These are phyloP conservation scores for Fusarium piperis DNA, from an alignment of 2,329 filamentous ascomycete genomes.

Conservation along the genomic window DNA sequence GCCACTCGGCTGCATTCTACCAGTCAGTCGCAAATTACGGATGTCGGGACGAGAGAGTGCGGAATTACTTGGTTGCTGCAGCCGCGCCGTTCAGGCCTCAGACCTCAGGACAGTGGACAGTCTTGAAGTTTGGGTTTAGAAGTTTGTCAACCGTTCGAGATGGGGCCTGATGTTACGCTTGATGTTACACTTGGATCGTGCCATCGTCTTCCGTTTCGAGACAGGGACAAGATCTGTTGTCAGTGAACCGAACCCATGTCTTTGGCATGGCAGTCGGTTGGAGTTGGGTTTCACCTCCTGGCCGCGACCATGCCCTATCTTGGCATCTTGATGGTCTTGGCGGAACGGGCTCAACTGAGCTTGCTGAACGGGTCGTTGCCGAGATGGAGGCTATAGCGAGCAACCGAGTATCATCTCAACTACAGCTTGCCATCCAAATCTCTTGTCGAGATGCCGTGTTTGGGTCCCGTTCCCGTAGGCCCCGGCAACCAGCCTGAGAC, in stretches of 20 bases:
- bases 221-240: slow-evolving; percentile 3
- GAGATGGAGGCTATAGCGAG: slow-evolving; percentile 1
- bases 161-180: neutral
- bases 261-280: slow-evolving; percentile 1
- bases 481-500: slow-evolving; percentile 7
- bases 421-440: neutral
- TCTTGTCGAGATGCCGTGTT: neutral
- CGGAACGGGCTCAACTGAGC: neutral
- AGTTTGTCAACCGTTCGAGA: neutral
- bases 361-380: neutral
- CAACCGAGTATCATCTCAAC: slow-evolving; percentile 16
- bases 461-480: neutral
- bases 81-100: neutral
- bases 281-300: slow-evolving; percentile 22
- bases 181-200: neutral
- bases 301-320: neutral
- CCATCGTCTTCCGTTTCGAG: neutral
- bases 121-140: neutral
- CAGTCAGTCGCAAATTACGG: slow-evolving; percentile 1
- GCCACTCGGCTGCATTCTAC: slow-evolving; percentile 10
- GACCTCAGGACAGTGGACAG: neutral
- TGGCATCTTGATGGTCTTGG: neutral
- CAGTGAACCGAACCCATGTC: slow-evolving; percentile 13
- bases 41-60: neutral
- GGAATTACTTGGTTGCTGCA: neutral